Percentiles rank a stretch among this genome's conserved stretches.
phyloP scores from a whole-genome alignment of 306 rosid species.

The Pueraria montana region DNA sequence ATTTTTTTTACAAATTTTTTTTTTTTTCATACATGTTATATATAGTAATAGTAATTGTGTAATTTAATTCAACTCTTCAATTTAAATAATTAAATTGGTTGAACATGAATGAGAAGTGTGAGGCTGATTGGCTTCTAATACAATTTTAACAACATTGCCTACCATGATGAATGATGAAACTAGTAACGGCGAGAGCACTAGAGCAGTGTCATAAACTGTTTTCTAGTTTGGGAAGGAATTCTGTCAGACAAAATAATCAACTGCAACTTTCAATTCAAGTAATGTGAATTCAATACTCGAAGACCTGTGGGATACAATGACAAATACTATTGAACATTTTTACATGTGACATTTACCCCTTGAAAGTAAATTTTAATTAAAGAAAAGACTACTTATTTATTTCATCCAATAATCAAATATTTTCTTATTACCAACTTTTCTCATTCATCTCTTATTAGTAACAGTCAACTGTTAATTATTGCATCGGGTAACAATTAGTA shows the following conservation, averaged over 20 bases:
- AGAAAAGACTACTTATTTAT: too few relatives aligned
- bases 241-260: neutral
- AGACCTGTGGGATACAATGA: neutral
- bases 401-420: too few relatives aligned
- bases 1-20: too few relatives aligned
- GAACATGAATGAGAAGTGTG: neutral
- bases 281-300: neutral
- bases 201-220: neutral
- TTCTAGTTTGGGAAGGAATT: neutral
- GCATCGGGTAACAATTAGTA: neutral
- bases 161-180: neutral
- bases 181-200: neutral
- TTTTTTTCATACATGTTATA: too few relatives aligned
- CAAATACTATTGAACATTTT: neutral
- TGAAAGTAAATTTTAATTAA: neutral
- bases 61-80: neutral
- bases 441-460: too few relatives aligned
- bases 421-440: too few relatives aligned
- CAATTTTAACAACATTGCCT: neutral
- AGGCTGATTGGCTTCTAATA: neutral
- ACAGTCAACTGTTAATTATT: neutral
- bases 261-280: neutral
- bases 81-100: neutral
- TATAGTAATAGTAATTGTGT: too few relatives aligned
- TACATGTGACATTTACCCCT: neutral